Evolutionary conservation across 306 rosid genomes (phyloP).

Genomic region (Ceratonia siliqua): DNA sequence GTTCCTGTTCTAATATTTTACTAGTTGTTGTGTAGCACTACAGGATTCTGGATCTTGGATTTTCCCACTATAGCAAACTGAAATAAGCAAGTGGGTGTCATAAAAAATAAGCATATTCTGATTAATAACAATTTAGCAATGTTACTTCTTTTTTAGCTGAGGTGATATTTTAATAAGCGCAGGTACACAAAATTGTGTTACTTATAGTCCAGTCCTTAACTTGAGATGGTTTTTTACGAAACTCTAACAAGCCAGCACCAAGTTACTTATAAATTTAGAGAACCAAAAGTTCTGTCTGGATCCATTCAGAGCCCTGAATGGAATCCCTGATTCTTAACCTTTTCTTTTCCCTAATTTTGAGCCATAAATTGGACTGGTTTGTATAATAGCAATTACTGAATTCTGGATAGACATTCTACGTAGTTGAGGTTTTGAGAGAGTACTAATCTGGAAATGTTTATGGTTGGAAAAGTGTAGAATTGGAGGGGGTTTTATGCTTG

Average conservation of each 20-base stretch:
- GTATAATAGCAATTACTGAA: too few relatives aligned
- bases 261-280: neutral
- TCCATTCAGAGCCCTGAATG: neutral
- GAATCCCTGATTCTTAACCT: neutral
- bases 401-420: neutral
- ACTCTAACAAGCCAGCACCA: neutral
- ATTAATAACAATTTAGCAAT: neutral
- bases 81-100: neutral
- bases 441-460: neutral
- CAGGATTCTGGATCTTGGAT: neutral
- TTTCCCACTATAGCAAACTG: neutral
- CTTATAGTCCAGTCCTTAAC: neutral
- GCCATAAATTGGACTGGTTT: too few relatives aligned
- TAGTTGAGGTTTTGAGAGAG: conserved; percentile 3
- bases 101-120: neutral
- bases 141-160: neutral
- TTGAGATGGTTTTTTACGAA: neutral
- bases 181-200: neutral
- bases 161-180: neutral
- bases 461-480: neutral
- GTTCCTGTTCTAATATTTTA: neutral
- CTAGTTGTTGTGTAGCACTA: neutral
- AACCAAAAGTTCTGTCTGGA: neutral
- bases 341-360: neutral
- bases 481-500: neutral